A percentile compares a stretch with the other conserved stretches of the same genome.
Conservation (phyloP, 2,329 filamentous ascomycete species). For the Aspergillus versicolor region DNA sequence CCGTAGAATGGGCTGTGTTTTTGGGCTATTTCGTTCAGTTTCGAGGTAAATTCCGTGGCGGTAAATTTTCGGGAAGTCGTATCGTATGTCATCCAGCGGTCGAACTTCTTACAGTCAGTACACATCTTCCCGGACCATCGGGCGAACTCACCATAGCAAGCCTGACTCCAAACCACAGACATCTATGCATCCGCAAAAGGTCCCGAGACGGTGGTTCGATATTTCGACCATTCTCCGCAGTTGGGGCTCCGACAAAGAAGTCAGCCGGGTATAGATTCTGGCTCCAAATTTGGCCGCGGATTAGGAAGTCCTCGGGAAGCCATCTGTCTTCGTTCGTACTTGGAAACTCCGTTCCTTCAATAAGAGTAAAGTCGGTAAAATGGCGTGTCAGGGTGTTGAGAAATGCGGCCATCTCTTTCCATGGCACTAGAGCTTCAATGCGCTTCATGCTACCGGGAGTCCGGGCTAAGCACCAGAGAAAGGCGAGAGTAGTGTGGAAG, state of each 20-base stretch:
- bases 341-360: slow-evolving; percentile 45
- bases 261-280: slow-evolving; percentile 47
- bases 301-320: slow-evolving; percentile 59
- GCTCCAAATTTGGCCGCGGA: slow-evolving; percentile 57
- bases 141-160: slow-evolving; percentile 43
- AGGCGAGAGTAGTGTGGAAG: slow-evolving; percentile 56
- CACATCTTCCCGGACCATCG: background rate
- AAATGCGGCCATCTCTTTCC: slow-evolving; percentile 50
- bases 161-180: slow-evolving; percentile 50
- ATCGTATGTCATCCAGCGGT: slow-evolving; percentile 43
- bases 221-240: slow-evolving; percentile 56
- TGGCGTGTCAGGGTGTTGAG: slow-evolving; percentile 53
- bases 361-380: slow-evolving; percentile 34
- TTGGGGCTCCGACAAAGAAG: slow-evolving; percentile 51
- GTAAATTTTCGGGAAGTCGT: slow-evolving; percentile 29
- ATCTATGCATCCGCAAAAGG: slow-evolving; percentile 50
- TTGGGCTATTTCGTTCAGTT: slow-evolving; percentile 21
- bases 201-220: slow-evolving; percentile 52
- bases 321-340: slow-evolving; percentile 44
- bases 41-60: slow-evolving; percentile 30
- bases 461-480: slow-evolving; percentile 47
- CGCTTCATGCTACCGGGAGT: slow-evolving; percentile 38
- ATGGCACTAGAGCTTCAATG: slow-evolving; percentile 49
- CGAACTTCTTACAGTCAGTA: slow-evolving; percentile 27
- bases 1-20: slow-evolving; percentile 13